Percentiles rank a stretch among this genome's conserved stretches.
These are phyloP conservation scores for Huntiella decipiens DNA, from an alignment of 2,329 filamentous ascomycete species.

Conservation along the genomic window DNA sequence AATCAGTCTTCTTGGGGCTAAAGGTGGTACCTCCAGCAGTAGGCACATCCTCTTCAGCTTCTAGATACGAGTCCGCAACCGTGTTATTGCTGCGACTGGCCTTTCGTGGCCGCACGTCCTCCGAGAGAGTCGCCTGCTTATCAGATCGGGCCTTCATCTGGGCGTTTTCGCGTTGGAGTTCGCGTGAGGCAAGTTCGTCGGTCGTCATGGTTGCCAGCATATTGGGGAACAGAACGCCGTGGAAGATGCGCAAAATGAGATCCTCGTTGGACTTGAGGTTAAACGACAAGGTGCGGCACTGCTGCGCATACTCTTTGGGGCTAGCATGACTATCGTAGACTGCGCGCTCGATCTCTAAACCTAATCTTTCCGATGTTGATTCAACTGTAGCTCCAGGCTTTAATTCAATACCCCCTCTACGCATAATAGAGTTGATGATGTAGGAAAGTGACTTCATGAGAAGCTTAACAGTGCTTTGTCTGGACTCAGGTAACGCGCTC, in stretches of 20 bases:
- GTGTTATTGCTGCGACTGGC: constrained; percentile 91
- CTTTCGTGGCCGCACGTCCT: constrained; percentile 63
- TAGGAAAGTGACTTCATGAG: constrained; percentile 51
- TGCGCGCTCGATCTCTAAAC: constrained; percentile 62
- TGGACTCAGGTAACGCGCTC: constrained; percentile 37
- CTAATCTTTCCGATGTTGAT: constrained; percentile 47
- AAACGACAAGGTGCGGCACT: constrained; percentile 60
- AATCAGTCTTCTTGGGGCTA: not conserved
- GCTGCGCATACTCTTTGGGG: constrained; percentile 33
- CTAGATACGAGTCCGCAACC: constrained; percentile 46
- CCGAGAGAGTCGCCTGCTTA: constrained; percentile 68
- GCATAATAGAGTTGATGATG: constrained; percentile 46
- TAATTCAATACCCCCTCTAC: constrained; percentile 42
- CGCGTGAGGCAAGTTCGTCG: constrained; percentile 81
- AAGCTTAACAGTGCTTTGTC: constrained; percentile 50
- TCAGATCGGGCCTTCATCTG: constrained; percentile 61
- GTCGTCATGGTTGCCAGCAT: constrained; percentile 72
- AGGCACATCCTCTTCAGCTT: constrained; percentile 14
- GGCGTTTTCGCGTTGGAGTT: constrained; percentile 60
- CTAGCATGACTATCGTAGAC: constrained; percentile 36
- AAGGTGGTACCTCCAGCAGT: constrained; percentile 13
- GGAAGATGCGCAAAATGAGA: constrained; percentile 57
- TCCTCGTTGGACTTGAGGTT: constrained; percentile 81
- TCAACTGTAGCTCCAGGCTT: constrained; percentile 45
- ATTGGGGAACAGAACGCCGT: constrained; percentile 50